Base-by-base conservation (phyloP, 1,284 basidiomycete genomes). In the Ceratorhiza oryzae-sativae region DNA sequence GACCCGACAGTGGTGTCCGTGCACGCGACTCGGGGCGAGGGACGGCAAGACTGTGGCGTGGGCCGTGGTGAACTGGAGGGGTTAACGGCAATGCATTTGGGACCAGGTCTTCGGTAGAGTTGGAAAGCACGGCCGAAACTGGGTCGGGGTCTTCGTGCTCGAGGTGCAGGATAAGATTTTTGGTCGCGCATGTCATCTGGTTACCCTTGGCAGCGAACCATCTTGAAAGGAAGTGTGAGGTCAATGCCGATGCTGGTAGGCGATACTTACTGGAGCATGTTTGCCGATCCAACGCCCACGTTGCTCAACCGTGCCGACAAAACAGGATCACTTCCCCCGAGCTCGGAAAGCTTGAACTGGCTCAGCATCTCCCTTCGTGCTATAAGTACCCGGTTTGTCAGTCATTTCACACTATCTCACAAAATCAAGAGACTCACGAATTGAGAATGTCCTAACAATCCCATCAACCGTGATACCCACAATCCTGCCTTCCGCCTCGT, bases 401-500 rank as follows among this genome's bases (percentile, higher is more conserved):
- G 25, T 36, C n/a, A 27, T n/a, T 15, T 18, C 20, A 3, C 20
- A n/a, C n/a, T 62, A n/a, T 20, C 3, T 42, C 12, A 45, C 13
- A 59, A 53, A 53, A 45, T 71, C 60, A 59, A 42, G 73, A 20
- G 6, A 83, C 87, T 83, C 79, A 89, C 90, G 86, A 77, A 96
- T 96, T 2, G 91, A 94, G 81, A 96, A 97, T 13, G 93, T 92
- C 46, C 94, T 83, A 25, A 96, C 93, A 58, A 95, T 90, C 8
- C 93, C 94, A 80, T 97, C 95, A 75, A 97, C 93, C 0, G 94
- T 96, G 23, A 96, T 91, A 68, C 94, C 87, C 10, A 95, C 90
- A 30, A 97, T 88, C 53, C 91, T 85, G 79, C 92, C 91, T 3
- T 90, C 90, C 73, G 90, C 90, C 48, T 86, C 87, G 42, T 75